These are phyloP conservation scores for Herpetomonas samuelpessoai DNA, from an alignment of 208 protist genomes.

Conservation along the genomic window DNA sequence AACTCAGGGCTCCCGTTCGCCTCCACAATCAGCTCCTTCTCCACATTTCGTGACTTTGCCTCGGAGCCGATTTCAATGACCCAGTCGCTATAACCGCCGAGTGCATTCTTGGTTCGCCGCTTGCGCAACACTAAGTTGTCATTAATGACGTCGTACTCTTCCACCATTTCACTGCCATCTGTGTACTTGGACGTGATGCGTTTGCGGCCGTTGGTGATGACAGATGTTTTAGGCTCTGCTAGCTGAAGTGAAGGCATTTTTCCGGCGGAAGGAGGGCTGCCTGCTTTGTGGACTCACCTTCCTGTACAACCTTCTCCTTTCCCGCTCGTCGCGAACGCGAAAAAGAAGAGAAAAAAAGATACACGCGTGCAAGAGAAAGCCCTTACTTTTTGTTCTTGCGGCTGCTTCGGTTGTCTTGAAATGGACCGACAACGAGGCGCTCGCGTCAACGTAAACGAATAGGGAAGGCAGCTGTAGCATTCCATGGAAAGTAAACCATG, in stretches of 20 bases:
- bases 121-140: slow-evolving; percentile 92
- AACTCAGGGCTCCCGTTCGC: slow-evolving; percentile 74
- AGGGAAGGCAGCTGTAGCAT: too few species aligned
- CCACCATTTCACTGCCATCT: slow-evolving; percentile 88
- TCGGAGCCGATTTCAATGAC: slow-evolving; percentile 86
- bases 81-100: slow-evolving; percentile 87
- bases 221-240: slow-evolving; percentile 71
- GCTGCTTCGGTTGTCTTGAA: too few species aligned
- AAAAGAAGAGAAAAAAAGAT: too few species aligned
- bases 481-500: too few species aligned
- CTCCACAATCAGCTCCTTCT: slow-evolving; percentile 72
- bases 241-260: slow-evolving; percentile 29
- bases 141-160: slow-evolving; percentile 93
- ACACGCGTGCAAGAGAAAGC: too few species aligned
- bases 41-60: slow-evolving; percentile 40
- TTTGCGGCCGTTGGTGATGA: slow-evolving; percentile 77
- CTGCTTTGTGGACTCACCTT: too few species aligned
- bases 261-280: too few species aligned
- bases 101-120: slow-evolving; percentile 49
- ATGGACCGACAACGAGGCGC: too few species aligned
- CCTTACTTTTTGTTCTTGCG: too few species aligned
- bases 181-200: slow-evolving; percentile 88
- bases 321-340: too few species aligned
- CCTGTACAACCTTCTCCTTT: too few species aligned
- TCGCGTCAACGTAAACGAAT: too few species aligned